phyloP scores from a whole-genome alignment of 2,329 filamentous ascomycete genomes.

The Venturia asperata region DNA sequence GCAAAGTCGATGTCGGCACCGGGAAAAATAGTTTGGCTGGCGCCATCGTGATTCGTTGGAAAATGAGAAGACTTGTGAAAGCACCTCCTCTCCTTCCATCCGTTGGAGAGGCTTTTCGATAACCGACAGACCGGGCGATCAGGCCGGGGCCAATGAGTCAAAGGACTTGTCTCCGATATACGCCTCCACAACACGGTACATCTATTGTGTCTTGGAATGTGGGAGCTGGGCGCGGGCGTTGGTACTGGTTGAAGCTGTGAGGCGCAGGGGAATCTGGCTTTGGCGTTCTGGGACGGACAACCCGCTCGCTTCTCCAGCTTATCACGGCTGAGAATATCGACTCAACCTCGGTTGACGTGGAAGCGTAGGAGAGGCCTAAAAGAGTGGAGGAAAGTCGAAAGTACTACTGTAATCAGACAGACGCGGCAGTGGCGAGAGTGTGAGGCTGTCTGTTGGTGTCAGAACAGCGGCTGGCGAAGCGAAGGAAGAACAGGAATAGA shows the following conservation, averaged over 20 bases:
- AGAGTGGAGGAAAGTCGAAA: background rate
- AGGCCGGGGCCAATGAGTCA: background rate
- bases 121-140: background rate
- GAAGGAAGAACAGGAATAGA: background rate
- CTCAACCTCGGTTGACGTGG: background rate
- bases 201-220: background rate
- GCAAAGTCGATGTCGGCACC: background rate
- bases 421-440: background rate
- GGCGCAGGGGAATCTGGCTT: conserved; percentile 2
- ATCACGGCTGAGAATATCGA: background rate
- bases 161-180: background rate
- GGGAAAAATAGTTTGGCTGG: background rate
- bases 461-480: background rate
- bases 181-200: background rate
- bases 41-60: background rate
- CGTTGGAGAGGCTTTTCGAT: too few species aligned
- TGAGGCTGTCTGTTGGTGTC: background rate
- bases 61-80: background rate
- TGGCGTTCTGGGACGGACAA: background rate
- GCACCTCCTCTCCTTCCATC: background rate
- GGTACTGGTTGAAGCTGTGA: background rate
- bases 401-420: too few species aligned
- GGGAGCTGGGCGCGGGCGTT: background rate
- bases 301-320: conserved; percentile 11
- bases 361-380: background rate